Base-by-base conservation (phyloP, 2,329 filamentous ascomycete genomes). In the Ceratocystis cacaofunesta region DNA sequence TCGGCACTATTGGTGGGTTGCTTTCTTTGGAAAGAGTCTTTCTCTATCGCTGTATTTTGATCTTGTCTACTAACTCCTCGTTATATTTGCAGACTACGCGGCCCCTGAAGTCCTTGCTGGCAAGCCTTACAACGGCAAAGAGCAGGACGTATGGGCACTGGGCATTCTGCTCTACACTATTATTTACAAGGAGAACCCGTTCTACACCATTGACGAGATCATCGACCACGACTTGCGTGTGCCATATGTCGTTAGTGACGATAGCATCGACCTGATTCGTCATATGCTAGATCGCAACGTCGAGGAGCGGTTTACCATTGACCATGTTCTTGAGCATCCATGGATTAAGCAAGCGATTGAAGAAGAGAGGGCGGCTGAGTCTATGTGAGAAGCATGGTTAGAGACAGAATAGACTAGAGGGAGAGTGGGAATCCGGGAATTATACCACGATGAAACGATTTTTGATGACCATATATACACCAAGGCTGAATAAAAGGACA, bases 131-230 rank as follows among this genome's bases (percentile, higher is more conserved):
- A 85, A 88, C 70, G 94, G 94, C 72, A 96, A 95, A 76, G 92
- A 96, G 74, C 94, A 99, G 78, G 94, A 99, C 72, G 91, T 99
- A 36, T 99, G 94, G 94, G 94, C 94, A 0, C 82, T 99, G 17
- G 94, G 94, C 28, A 97, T 99, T 72, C 82, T 99, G 30, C 84
- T 99, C 15, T 99, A 99, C 78, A 99, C 94, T 32, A 96, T 99
- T 72, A 88, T 97, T 72, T 99, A 99, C 82, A 99, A 97, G 77
- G 94, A 99, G 77, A 99, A 99, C 73, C 92, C 94, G 0, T 99
- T 96, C 75, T 97, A 97, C 81, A 95, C 89, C 75, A 94, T 97
- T 72, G 94, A 99, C 75, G 94, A 99, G 79, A 99, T 99, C 72
- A 95, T 97, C 84, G 94, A 99, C 74, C 92, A 92, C 72, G 92